Evolutionary conservation across 2,329 filamentous ascomycete species (phyloP), one percentile per base, ranked within the genome.

Genomic region (Aspergillus flavus): DNA sequence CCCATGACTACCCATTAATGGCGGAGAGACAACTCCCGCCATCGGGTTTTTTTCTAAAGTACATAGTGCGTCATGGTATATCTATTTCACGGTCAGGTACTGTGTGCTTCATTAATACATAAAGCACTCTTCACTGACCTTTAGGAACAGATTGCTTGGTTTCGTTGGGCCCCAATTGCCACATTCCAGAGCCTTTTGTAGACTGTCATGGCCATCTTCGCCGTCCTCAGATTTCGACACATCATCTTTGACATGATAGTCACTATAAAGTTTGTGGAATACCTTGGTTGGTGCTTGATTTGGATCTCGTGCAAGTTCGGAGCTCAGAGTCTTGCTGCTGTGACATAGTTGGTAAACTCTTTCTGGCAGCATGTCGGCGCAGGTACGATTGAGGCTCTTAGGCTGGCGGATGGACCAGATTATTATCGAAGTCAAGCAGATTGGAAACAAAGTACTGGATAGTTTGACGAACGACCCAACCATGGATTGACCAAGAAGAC

Each of bases 101-200:
- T 41, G 16, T 32, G 10, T 19, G 30, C 28, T 52, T 9, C 4
- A 5, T 14, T 21, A 1, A n/a, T 30, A 30, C 11, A 6, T 6
- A 11, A n/a, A 30, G 19, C 6, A 52, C 16, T 32, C 3, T n/a
- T 10, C 9, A 32, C 48, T 32, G 65, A 86, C 87, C 71, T 81
- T 82, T 6, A 92, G 76, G 72, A 94, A 94, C 0, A 93, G 77
- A 19, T 88, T 83, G 66, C 88, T 91, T 0, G 90, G 91, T 58
- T 81, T 76, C 1, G 83, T 82, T 0, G 82, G 72, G 0, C 89
- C 90, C 86, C 90, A 94, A 58, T 85, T 87, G 2, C 91, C 91
- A 72, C 90, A 92, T 61, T 82, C 72, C 9, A 78, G 77, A 1
- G 88, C 88, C 52, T 79, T 82, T 45, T 85, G 76, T 30, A 91